phyloP scores from a whole-genome alignment of 1,139 yeast genomes.

The Candida frijolesensis region DNA sequence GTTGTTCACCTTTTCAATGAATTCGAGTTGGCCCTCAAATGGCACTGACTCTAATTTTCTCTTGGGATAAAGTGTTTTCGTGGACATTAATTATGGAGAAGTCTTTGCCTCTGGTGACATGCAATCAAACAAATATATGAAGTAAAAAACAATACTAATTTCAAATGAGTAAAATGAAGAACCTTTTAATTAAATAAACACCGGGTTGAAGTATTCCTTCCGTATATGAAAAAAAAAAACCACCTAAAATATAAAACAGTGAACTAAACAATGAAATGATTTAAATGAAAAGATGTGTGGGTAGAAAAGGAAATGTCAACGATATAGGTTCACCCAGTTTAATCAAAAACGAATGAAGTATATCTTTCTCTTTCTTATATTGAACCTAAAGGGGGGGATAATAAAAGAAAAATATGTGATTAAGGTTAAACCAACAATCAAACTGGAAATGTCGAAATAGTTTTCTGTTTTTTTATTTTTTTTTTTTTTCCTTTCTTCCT shows the following conservation, averaged over 20 bases:
- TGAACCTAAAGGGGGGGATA: neutral
- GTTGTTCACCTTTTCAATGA: constrained; percentile 21
- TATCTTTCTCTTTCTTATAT: neutral
- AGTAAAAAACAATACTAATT: constrained; percentile 2
- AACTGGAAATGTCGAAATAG: constrained; percentile 2
- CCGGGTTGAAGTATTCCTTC: constrained; percentile 3
- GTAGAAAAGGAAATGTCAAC: neutral
- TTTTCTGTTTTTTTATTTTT: neutral
- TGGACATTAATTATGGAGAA: constrained; percentile 11
- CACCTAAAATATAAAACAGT: constrained; percentile 1
- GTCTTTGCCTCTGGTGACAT: constrained; percentile 7
- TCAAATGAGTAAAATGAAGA: constrained; percentile 1
- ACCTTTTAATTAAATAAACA: constrained; percentile 1
- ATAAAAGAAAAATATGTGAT: constrained; percentile 2
- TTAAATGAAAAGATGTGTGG: neutral
- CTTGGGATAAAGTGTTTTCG: constrained; percentile 23
- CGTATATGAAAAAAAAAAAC: neutral
- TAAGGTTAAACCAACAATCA: constrained; percentile 2
- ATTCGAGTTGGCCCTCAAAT: constrained; percentile 33
- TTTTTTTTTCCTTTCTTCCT: neutral
- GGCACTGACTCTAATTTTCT: constrained; percentile 32
- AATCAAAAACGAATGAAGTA: constrained; percentile 3
- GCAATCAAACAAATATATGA: constrained; percentile 2
- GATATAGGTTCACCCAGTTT: constrained; percentile 2
- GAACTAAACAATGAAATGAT: constrained; percentile 3